phyloP scores from a whole-genome alignment of 1,139 yeast genomes.

The Candida albicans region DNA sequence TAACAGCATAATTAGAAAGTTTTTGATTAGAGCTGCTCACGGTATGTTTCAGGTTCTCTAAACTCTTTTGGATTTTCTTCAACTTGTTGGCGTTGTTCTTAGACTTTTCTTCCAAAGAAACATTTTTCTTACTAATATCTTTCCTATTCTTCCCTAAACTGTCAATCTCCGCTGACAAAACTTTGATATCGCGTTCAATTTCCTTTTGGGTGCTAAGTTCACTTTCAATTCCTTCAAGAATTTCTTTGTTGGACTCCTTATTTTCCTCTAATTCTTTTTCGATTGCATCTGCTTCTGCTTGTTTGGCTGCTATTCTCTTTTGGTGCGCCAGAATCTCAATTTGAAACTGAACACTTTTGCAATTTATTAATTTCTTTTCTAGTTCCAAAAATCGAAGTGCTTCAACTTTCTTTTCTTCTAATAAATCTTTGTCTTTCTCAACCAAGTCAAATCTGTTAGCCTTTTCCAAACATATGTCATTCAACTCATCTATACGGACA shows the following conservation, averaged over 20 bases:
- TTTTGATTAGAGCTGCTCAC: conserved; percentile 47
- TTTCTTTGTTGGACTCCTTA: conserved; percentile 44
- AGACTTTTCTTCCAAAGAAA: conserved; percentile 71
- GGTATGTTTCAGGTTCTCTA: conserved; percentile 34
- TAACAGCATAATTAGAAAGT: conserved; percentile 45
- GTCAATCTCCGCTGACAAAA: conserved; percentile 31
- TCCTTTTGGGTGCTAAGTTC: conserved; percentile 26
- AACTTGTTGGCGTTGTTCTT: conserved; percentile 62
- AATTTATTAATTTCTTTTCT: conserved; percentile 62
- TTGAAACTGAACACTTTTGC: conserved; percentile 61
- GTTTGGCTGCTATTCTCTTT: conserved; percentile 40
- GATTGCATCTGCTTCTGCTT: conserved; percentile 32
- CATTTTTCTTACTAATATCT: conserved; percentile 50
- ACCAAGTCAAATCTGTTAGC: conserved; percentile 79
- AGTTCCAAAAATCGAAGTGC: conserved; percentile 65
- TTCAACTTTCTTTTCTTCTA: conserved; percentile 69
- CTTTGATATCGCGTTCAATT: conserved; percentile 30
- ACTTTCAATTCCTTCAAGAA: conserved; percentile 39
- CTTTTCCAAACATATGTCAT: conserved; percentile 79
- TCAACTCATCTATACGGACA: conserved; percentile 61
- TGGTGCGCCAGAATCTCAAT: conserved; percentile 44
- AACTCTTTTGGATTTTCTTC: conserved; percentile 59
- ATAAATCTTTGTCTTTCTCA: conserved; percentile 66
- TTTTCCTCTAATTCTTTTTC: conserved; percentile 49
- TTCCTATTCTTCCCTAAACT: conserved; percentile 17